Evolutionary conservation across 2,329 filamentous ascomycete species (phyloP), one percentile per base, ranked within the genome.

Genomic region (Sarocladium strictum): DNA sequence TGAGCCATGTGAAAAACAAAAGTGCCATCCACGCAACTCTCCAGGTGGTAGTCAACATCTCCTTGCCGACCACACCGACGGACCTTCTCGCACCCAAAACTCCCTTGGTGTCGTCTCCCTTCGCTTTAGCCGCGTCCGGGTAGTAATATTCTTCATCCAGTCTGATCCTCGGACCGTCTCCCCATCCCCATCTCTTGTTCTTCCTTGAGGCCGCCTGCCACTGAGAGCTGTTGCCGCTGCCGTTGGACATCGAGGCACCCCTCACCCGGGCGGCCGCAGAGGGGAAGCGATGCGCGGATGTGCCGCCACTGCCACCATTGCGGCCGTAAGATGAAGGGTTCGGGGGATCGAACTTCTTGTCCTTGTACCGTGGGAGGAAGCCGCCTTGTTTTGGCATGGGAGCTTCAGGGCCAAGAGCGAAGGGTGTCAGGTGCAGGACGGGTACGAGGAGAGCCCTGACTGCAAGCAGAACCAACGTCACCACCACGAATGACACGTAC

Each of bases 401-500:
- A 10, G 63, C 64, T 29, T 67, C 64, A 1, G 73, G 68, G 26
- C 78, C 76, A 14, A 82, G 71, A 0, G 79, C 77, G 57, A 84
- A 84, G 0, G 75, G 76, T 5, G 71, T 72, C 23, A 85, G 72
- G 55, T 74, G 72, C 2, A 84, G 69, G 7, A 79, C 64, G 2
- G 82, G 79, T 7, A 84, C 76, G 32, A 86, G 72, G 41, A 85
- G 69, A 4, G 83, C 80, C 17, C 83, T 75, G 7, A 78, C 67
- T 43, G 73, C 67, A 6, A 86, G 73, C 3, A 79, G 57, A 14
- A 78, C 63, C 12, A 84, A 43, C 21, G 73, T 77, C 4, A 83
- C 60, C 19, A 77, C 76, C 1, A 86, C 74, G 15, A 94, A 75
- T 26, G 79, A 73, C 32, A 77, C 82, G 65, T 99, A 99, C 55